Evolutionary conservation across 208 protist genomes (phyloP).

Genomic region (Acanthamoeba sp.): DNA sequence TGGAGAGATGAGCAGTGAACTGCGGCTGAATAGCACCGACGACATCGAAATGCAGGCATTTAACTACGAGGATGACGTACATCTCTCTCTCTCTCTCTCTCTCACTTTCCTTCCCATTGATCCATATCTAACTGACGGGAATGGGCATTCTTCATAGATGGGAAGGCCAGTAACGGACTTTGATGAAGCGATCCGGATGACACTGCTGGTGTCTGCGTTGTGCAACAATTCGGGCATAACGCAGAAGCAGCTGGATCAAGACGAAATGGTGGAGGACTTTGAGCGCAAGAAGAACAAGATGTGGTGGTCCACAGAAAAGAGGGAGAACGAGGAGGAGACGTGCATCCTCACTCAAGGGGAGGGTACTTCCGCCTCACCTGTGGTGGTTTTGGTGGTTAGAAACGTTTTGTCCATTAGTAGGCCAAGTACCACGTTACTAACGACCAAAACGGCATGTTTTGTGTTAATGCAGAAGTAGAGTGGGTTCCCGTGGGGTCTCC

Average conservation of each 20-base stretch:
- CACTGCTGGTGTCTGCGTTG: conserved; percentile 47
- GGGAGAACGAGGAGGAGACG: neutral
- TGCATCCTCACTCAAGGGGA: neutral
- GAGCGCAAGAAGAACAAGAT: neutral
- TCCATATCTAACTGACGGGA: neutral
- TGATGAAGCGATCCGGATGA: conserved; percentile 10
- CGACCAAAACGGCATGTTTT: no score
- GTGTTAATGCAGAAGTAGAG: neutral
- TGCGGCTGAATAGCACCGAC: no score
- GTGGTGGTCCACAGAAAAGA: neutral
- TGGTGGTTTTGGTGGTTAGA: no score
- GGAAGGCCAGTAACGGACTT: neutral
- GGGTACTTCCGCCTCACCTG: no score
- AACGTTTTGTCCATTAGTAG: no score
- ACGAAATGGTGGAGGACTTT: neutral
- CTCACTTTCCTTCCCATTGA: no score
- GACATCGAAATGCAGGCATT: no score
- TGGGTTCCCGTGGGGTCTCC: conserved; percentile 55
- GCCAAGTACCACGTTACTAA: no score
- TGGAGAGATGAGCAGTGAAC: no score
- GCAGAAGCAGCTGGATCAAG: conserved; percentile 1
- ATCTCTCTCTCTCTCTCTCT: no score
- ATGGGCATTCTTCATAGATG: neutral
- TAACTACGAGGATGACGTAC: no score
- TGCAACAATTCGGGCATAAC: conserved; percentile 58